Evolutionary conservation across 2,329 filamentous ascomycete species (phyloP).

Genomic region (Fusarium algeriense): DNA sequence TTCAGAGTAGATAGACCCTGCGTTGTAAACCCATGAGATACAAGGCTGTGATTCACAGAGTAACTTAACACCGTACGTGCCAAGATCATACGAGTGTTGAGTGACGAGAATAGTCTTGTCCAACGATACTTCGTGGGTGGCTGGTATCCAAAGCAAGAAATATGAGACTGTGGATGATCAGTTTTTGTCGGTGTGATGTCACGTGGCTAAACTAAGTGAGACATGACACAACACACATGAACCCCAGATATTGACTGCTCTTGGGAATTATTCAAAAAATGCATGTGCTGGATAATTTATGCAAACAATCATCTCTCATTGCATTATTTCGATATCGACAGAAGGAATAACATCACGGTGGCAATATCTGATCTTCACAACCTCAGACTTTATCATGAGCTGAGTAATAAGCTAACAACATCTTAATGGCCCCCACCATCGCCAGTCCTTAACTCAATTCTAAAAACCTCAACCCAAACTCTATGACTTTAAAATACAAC

Average conservation of each 20-base stretch:
- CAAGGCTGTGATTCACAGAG: slow-evolving; percentile 11
- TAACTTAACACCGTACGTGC: slow-evolving; percentile 26
- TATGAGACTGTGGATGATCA: slow-evolving; percentile 27
- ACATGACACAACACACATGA: slow-evolving; percentile 5
- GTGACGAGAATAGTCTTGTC: slow-evolving; percentile 28
- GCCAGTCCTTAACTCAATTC: neutral
- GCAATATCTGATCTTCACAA: neutral
- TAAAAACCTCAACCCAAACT: neutral
- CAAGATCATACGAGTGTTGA: slow-evolving; percentile 38
- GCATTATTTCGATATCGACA: neutral
- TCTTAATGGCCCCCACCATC: neutral
- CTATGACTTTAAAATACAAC: neutral
- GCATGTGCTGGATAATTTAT: slow-evolving; percentile 1
- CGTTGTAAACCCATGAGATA: slow-evolving; percentile 11
- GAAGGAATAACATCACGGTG: slow-evolving; percentile 17
- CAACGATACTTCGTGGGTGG: slow-evolving; percentile 32
- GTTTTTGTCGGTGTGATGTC: slow-evolving; percentile 47
- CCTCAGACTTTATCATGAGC: neutral
- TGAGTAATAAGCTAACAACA: neutral
- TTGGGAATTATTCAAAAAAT: neutral
- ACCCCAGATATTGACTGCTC: neutral
- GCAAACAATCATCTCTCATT: slow-evolving; percentile 10
- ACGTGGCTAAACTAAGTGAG: slow-evolving; percentile 41
- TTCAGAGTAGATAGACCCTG: slow-evolving; percentile 32
- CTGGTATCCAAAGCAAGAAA: slow-evolving; percentile 28